These are phyloP conservation scores for Candida endomychidarum DNA, from an alignment of 805 yeast genomes.

Conservation along the genomic window DNA sequence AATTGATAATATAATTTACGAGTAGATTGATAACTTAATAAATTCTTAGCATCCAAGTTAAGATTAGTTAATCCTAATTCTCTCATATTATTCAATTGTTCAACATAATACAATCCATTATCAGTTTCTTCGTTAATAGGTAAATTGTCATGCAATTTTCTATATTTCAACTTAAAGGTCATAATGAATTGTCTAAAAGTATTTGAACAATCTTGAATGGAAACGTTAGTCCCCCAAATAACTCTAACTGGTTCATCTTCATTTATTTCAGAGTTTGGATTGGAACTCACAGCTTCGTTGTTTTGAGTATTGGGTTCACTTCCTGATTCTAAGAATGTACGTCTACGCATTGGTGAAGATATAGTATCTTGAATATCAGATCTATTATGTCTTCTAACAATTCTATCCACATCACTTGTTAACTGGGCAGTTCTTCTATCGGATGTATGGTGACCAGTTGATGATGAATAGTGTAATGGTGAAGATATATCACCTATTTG, in stretches of 20 bases:
- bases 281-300: slow-evolving; percentile 15
- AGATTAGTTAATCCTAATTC: slow-evolving; percentile 77
- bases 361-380: slow-evolving; percentile 75
- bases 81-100: slow-evolving; percentile 71
- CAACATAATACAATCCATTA: slow-evolving; percentile 71
- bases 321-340: slow-evolving; percentile 51
- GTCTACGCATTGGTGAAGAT: slow-evolving; percentile 68
- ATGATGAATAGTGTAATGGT: slow-evolving; percentile 48
- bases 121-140: slow-evolving; percentile 59
- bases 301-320: slow-evolving; percentile 1
- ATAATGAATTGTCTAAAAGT: slow-evolving; percentile 79
- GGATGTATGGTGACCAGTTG: slow-evolving; percentile 40
- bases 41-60: slow-evolving; percentile 79
- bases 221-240: slow-evolving; percentile 98
- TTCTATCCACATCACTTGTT: slow-evolving; percentile 43
- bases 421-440: slow-evolving; percentile 48
- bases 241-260: slow-evolving; percentile 78
- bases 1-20: slow-evolving; percentile 81
- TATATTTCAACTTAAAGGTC: slow-evolving; percentile 76
- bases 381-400: slow-evolving; percentile 56
- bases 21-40: slow-evolving; percentile 73
- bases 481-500: slow-evolving; percentile 43
- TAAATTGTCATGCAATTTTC: slow-evolving; percentile 49
- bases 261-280: slow-evolving; percentile 28
- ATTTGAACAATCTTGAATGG: slow-evolving; percentile 82